Percentiles rank a stretch among this genome's conserved stretches.
phyloP scores from a whole-genome alignment of 2,329 filamentous ascomycete genomes.

The Hysterium pulicare region DNA sequence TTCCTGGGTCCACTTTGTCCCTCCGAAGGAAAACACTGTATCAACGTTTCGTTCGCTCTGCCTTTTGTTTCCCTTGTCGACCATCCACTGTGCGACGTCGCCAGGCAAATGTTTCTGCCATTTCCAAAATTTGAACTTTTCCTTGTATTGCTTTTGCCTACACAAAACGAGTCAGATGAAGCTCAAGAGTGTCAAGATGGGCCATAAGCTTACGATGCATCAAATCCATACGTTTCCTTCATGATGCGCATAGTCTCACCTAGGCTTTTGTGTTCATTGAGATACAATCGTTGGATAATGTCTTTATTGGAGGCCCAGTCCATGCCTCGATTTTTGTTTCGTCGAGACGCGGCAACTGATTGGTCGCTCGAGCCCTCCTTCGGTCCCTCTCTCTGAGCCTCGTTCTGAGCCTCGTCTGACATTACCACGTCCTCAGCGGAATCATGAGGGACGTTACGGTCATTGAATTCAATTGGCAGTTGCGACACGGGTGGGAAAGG shows the following conservation, averaged over 20 bases:
- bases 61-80: background rate
- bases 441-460: too few relatives aligned
- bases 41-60: background rate
- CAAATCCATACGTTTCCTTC: background rate
- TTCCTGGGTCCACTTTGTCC: background rate
- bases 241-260: background rate
- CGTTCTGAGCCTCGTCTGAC: too few relatives aligned
- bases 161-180: background rate
- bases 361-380: too few relatives aligned
- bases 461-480: too few relatives aligned
- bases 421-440: too few relatives aligned
- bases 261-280: too few relatives aligned
- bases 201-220: background rate
- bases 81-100: background rate
- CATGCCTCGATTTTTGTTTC: too few relatives aligned
- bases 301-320: too few relatives aligned
- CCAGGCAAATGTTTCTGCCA: constrained; percentile 1
- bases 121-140: constrained; percentile 1
- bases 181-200: background rate
- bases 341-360: too few relatives aligned
- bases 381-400: too few relatives aligned
- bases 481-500: too few relatives aligned
- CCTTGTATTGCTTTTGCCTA: constrained; percentile 1
- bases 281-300: too few relatives aligned
- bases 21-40: background rate